Evolutionary conservation across 495 filamentous ascomycete genomes (phyloP).

Genomic region (Aspergillus leporis): DNA sequence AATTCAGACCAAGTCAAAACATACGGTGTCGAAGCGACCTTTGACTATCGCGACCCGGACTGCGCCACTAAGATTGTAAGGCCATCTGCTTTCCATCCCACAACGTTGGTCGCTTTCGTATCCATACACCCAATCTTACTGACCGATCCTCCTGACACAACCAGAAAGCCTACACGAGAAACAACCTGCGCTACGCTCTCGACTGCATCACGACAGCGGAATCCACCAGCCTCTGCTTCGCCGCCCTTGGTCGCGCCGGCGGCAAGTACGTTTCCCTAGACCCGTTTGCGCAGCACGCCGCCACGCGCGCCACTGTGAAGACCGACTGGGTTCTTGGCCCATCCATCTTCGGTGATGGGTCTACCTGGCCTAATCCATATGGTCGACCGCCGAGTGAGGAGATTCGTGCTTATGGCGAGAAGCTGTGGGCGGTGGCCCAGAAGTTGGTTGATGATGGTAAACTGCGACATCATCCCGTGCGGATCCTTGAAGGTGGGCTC

Average conservation of each 20-base stretch:
- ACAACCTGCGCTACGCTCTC: conserved; percentile 36
- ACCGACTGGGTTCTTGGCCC: conserved; percentile 30
- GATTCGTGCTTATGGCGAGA: conserved; percentile 15
- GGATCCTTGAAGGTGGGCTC: conserved; percentile 20
- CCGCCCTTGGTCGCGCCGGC: conserved; percentile 40
- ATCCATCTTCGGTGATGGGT: conserved; percentile 27
- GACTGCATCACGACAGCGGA: conserved; percentile 41
- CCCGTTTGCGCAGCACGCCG: conserved; percentile 29
- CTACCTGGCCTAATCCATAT: conserved; percentile 28
- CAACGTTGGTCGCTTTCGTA: no score
- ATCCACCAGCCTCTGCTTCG: conserved; percentile 42
- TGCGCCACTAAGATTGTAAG: no score
- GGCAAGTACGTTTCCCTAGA: conserved; percentile 44
- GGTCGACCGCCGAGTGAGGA: conserved; percentile 20
- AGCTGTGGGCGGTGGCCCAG: conserved; percentile 17
- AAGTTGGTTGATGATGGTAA: conserved; percentile 24
- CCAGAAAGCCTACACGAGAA: conserved; percentile 40
- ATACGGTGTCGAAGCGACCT: conserved; percentile 53
- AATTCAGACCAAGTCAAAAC: conserved; percentile 55
- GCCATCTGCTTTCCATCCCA: no score
- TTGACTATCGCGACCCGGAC: conserved; percentile 52
- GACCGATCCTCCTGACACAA: no score
- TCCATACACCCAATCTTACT: no score
- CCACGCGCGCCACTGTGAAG: conserved; percentile 23
- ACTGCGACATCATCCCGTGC: conserved; percentile 28